Evolutionary conservation across 495 filamentous ascomycete species (phyloP).

Genomic region (Corynascus novoguineensis): DNA sequence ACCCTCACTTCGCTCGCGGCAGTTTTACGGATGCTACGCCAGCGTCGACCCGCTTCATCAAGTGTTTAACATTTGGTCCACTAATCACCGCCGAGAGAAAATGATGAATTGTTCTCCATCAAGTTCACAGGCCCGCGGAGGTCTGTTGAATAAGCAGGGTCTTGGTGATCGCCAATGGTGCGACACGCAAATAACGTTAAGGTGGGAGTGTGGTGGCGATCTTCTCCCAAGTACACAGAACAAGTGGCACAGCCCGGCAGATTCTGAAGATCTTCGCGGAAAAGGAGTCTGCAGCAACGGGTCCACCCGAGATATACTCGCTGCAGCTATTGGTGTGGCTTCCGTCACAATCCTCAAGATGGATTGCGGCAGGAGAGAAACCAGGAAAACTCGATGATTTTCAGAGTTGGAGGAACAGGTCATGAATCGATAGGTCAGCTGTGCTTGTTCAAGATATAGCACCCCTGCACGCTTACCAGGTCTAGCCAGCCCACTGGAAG

Average conservation of each 20-base stretch:
- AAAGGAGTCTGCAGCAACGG: neutral
- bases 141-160: neutral
- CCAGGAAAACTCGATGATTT: neutral
- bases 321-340: neutral
- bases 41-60: too few species aligned
- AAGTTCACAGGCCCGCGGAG: too few species aligned
- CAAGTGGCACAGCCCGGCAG: neutral
- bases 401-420: too few species aligned
- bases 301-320: neutral
- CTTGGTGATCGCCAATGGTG: neutral
- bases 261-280: neutral
- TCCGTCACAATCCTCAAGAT: neutral
- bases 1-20: neutral
- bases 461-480: neutral
- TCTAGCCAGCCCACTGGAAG: too few species aligned
- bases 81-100: too few species aligned
- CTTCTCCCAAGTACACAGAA: too few species aligned
- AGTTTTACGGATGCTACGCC: too few species aligned
- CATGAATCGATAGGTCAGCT: neutral
- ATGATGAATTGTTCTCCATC: too few species aligned
- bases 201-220: neutral
- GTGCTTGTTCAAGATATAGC: neutral
- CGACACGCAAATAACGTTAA: conserved; percentile 3
- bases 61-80: too few species aligned
- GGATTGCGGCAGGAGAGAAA: neutral